phyloP scores from a whole-genome alignment of 2,329 filamentous ascomycete species.

The Aspergillus clavatus region DNA sequence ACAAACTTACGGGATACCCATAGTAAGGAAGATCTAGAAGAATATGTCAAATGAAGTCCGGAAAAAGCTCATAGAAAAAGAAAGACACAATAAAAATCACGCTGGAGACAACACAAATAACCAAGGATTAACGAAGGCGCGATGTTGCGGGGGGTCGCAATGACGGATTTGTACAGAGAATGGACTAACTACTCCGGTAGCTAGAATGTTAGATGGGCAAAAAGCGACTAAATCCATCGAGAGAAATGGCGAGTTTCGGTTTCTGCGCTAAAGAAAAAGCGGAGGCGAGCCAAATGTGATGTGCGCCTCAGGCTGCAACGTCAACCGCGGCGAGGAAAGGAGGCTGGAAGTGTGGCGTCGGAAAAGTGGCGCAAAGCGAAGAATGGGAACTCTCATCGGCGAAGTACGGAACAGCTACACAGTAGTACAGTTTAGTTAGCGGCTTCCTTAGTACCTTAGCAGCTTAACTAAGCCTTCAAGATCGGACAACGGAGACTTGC shows the following conservation, averaged over 20 bases:
- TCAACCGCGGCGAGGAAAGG: constrained; percentile 5
- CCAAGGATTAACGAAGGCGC: constrained; percentile 12
- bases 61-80: background rate
- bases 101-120: constrained; percentile 6
- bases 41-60: constrained; percentile 7
- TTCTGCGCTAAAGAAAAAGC: constrained; percentile 20
- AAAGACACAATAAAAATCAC: constrained; percentile 4
- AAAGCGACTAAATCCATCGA: too few relatives aligned
- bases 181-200: constrained; percentile 16
- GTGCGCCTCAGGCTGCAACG: constrained; percentile 18
- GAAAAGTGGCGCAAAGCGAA: constrained; percentile 3
- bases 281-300: constrained; percentile 14
- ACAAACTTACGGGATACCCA: constrained; percentile 42
- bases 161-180: constrained; percentile 6
- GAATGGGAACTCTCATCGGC: too few relatives aligned
- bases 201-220: too few relatives aligned
- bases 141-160: constrained; percentile 15
- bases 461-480: too few relatives aligned
- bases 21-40: constrained; percentile 15
- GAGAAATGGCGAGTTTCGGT: constrained; percentile 22
- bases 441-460: too few relatives aligned
- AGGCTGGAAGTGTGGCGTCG: constrained; percentile 14
- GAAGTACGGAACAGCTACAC: background rate
- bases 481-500: too few relatives aligned
- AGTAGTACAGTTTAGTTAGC: too few relatives aligned